phyloP scores from a whole-genome alignment of 2,329 filamentous ascomycete genomes.

The Neobulgaria alba region DNA sequence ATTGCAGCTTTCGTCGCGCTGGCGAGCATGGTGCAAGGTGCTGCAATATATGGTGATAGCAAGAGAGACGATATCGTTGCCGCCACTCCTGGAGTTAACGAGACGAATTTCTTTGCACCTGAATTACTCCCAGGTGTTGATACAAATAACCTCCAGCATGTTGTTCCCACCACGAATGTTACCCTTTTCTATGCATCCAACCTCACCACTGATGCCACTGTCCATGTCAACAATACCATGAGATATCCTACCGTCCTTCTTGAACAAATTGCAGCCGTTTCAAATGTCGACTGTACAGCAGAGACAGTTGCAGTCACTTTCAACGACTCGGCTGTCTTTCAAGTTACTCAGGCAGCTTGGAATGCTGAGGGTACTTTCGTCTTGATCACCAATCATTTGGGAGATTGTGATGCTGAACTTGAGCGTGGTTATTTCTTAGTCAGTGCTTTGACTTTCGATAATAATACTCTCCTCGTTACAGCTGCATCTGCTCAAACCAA shows the following conservation, averaged over 20 bases:
- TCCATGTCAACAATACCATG: conserved; percentile 25
- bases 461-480: conserved; percentile 24
- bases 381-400: conserved; percentile 36
- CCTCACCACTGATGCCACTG: conserved; percentile 1
- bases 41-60: conserved; percentile 5
- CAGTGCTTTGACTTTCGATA: conserved; percentile 24
- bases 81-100: conserved; percentile 1
- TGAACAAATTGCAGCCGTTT: conserved; percentile 26
- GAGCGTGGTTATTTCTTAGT: conserved; percentile 35
- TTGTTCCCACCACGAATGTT: conserved; percentile 12
- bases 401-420: conserved; percentile 33
- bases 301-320: conserved; percentile 23
- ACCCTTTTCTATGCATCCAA: conserved; percentile 15
- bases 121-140: conserved; percentile 7
- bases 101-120: conserved; percentile 12
- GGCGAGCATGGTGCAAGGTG: neutral
- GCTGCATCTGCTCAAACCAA: conserved; percentile 28
- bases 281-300: conserved; percentile 26
- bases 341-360: conserved; percentile 21
- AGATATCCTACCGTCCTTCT: conserved; percentile 27
- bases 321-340: conserved; percentile 21
- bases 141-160: conserved; percentile 4
- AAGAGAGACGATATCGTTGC: neutral
- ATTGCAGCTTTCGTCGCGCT: conserved; percentile 6
- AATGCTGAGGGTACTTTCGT: conserved; percentile 23